Evolutionary conservation across 495 filamentous ascomycete species (phyloP).

Genomic region (Xanthoparmelia taractica): DNA sequence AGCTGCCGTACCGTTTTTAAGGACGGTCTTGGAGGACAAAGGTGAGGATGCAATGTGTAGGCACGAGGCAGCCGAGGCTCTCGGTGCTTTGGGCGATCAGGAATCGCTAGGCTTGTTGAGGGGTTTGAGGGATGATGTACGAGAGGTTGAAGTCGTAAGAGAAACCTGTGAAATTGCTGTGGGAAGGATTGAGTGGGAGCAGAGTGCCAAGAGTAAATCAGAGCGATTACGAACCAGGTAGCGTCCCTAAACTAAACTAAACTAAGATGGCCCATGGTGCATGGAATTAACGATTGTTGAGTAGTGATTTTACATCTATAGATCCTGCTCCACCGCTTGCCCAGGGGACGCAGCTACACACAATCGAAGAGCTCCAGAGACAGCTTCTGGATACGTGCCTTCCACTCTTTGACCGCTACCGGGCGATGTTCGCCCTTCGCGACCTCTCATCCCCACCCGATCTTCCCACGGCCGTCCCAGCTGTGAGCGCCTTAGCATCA

Average conservation of each 20-base stretch:
- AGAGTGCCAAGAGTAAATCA: conserved; percentile 56
- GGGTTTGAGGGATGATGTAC: conserved; percentile 58
- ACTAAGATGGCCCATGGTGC: conserved; percentile 22
- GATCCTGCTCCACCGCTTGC: conserved; percentile 90
- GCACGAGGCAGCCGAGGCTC: conserved; percentile 92
- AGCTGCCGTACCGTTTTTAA: conserved; percentile 65
- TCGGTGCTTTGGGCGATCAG: conserved; percentile 75
- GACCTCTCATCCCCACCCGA: conserved; percentile 89
- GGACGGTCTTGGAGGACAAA: conserved; percentile 66
- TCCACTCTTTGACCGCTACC: conserved; percentile 85
- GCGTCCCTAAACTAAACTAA: conserved; percentile 19
- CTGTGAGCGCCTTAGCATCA: conserved; percentile 74
- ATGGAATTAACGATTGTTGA: conserved; percentile 7
- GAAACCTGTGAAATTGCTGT: conserved; percentile 98
- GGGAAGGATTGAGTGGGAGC: conserved; percentile 88
- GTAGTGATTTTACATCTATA: conserved; percentile 86
- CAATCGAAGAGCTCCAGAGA: conserved; percentile 65
- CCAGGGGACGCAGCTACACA: conserved; percentile 46
- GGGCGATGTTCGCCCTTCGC: conserved; percentile 94
- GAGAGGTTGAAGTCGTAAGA: conserved; percentile 68
- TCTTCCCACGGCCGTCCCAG: conserved; percentile 74
- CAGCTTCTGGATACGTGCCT: conserved; percentile 67
- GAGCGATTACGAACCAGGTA: conserved; percentile 78
- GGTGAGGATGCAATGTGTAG: conserved; percentile 88
- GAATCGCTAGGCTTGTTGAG: conserved; percentile 65